Evolutionary conservation across 371 early-diverging fungal species (phyloP), one percentile per base, ranked within the genome.

Genomic region (Gilbertella persicaria): DNA sequence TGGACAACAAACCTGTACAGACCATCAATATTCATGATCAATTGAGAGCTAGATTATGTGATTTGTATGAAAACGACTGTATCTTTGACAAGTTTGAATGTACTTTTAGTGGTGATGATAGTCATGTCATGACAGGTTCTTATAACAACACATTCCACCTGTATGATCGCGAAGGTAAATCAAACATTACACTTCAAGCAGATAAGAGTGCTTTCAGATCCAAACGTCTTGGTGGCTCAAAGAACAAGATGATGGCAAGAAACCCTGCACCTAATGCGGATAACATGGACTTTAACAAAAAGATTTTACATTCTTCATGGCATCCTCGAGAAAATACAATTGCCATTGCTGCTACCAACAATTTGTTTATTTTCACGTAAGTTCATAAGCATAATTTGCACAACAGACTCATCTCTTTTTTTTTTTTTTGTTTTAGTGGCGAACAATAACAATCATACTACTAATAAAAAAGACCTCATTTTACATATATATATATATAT

Each of bases 71-170:
- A 66, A 97, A 95, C 72, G 99, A 98, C 69, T 96, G 94, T 75
- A 97, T 98, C 65, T 98, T 98, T 80, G 99, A 98, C 80, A 98
- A 98, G 75, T 98, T 98, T 60, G 99, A 98, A 71, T 95, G 96
- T 79, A 93, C 86, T 43, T 93, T 96, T 62, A 93, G 93, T 63
- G 97, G 97, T 14, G 92, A 96, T 64, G 96, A 95, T 57, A 93
- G 93, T 42, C 53, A 58, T 53, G 84, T 90, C 13, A 67, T 97
- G 79, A 96, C 97, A 9, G 98, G 97, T 14, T 96, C 96, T 20
- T 97, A 97, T 78, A 93, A 87, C 84, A 97, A 97, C 82, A 91
- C 86, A 64, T 93, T 97, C 73, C 89, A 91, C 70, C 89, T 97
- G 50, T 95, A 88, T 67, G 91, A 93, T 58, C 65, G 71, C 19